These are phyloP conservation scores for Saturnispora galanensis DNA, from an alignment of 805 yeast genomes.

Conservation along the genomic window DNA sequence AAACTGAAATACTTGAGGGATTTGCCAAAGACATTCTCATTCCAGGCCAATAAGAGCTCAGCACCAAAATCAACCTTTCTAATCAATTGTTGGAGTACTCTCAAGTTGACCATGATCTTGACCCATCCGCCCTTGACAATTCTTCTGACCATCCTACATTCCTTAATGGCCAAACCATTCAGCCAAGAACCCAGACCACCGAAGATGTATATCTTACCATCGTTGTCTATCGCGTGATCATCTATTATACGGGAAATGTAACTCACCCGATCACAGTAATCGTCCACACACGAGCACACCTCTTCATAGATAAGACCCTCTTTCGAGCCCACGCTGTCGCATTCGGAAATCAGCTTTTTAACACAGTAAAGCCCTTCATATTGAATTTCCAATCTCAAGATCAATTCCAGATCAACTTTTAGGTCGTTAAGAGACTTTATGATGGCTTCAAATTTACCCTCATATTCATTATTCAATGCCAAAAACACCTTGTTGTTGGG, in stretches of 20 bases:
- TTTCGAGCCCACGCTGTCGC: background rate
- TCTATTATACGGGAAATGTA: constrained; percentile 11
- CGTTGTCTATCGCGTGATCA: constrained; percentile 6
- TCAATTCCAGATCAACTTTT: constrained; percentile 31
- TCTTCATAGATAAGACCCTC: constrained; percentile 7
- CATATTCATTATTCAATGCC: constrained; percentile 22
- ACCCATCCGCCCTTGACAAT: constrained; percentile 52
- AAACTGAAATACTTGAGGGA: constrained; percentile 49
- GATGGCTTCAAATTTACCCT: constrained; percentile 29
- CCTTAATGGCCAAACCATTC: constrained; percentile 41
- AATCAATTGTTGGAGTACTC: constrained; percentile 60
- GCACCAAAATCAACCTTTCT: constrained; percentile 34
- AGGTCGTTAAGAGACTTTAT: constrained; percentile 28
- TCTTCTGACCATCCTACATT: constrained; percentile 38
- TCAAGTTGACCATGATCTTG: constrained; percentile 48
- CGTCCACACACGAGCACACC: constrained; percentile 11
- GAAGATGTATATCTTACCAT: constrained; percentile 10
- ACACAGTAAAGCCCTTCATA: constrained; percentile 13
- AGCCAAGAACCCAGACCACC: constrained; percentile 23
- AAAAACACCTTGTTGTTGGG: constrained; percentile 13
- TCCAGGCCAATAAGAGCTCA: constrained; percentile 1
- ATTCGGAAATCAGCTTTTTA: constrained; percentile 2
- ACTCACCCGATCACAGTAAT: constrained; percentile 13
- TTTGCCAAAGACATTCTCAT: constrained; percentile 11
- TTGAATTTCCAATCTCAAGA: constrained; percentile 50